These are phyloP conservation scores for Suillus tomentosus DNA, from an alignment of 768 basidiomycete species.

Conservation along the genomic window DNA sequence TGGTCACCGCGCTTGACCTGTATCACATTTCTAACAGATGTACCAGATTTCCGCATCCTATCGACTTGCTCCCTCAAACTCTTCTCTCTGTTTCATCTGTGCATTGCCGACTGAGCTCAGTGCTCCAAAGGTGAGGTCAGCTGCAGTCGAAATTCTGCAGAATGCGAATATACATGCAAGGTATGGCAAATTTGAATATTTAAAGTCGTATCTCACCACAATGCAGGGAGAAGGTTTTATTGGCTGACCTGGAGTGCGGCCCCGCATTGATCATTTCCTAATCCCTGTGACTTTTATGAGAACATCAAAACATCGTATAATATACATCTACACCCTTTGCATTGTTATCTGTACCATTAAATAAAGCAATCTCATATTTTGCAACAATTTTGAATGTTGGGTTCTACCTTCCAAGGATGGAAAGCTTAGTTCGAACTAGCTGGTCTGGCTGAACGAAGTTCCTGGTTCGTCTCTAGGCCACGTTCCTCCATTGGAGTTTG, in stretches of 20 bases:
- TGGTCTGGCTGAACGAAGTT: background rate
- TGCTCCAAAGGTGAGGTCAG: constrained; percentile 42
- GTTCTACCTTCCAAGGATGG: background rate
- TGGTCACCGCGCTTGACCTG: constrained; percentile 25
- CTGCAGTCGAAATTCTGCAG: constrained; percentile 48
- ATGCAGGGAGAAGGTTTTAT: constrained; percentile 48
- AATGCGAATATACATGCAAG: constrained; percentile 43
- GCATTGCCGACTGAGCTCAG: constrained; percentile 48
- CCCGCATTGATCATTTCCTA: constrained; percentile 61
- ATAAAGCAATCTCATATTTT: constrained; percentile 1
- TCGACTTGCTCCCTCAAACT: constrained; percentile 60
- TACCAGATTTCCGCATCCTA: constrained; percentile 63
- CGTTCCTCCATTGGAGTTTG: too few species aligned
- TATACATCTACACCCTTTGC: constrained; percentile 11
- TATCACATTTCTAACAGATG: constrained; percentile 14
- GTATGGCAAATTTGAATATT: constrained; percentile 32
- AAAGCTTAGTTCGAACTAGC: background rate
- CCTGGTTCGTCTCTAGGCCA: background rate
- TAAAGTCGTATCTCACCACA: constrained; percentile 11
- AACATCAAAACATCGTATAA: constrained; percentile 8
- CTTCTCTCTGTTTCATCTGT: constrained; percentile 60
- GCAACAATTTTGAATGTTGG: background rate
- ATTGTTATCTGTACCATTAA: constrained; percentile 13
- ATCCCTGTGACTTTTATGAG: constrained; percentile 14
- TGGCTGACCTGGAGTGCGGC: constrained; percentile 53